Base-by-base conservation (phyloP, 2,329 filamentous ascomycete species). In the Cladosporium sp. region DNA sequence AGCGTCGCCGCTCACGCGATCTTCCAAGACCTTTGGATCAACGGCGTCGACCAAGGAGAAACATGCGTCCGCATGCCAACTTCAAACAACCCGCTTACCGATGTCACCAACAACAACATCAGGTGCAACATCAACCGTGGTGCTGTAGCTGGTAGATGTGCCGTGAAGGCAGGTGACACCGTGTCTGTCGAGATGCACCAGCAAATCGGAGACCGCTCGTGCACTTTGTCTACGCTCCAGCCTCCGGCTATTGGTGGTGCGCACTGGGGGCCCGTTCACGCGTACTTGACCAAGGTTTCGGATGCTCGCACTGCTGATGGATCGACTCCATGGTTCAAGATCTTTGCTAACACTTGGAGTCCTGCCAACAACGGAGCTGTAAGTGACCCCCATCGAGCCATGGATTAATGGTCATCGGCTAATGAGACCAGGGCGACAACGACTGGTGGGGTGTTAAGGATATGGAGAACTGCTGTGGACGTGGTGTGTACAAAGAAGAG, bases 111-210 rank as follows among this genome's bases (percentile, higher is more conserved):
- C 53, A 76, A 78, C 63, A 81, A 82, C 72, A 81, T 86, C 62
- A 78, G 80, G 69, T 86, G 84, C 73, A 84, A 85, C 46, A 65
- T 58, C 23, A 65, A 65, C 63, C 21, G 46, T 14, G 63, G 63
- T 14, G 63, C 63, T 31, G 63, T 65, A 76, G 75, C 63, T 10
- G 63, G 63, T 16, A 82, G 83, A 69, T 85, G 83, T 71, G 71
- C 77, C 23, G 82, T 84, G 33, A 74, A 75, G 33, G 82, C 82
- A 26, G 69, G 69, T 44, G 64, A 65, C 37, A 82, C 77, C 0
- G 80, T 86, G 16, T 85, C 84, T 0, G 78, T 86, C 8, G 85
- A 87, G 75, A 87, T 87, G 83, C 85, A 87, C 76, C 81, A 81
- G 75, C 82, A 84, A 78, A 76, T 76, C 21, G 77, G 77, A 57